Conservation (phyloP, 495 filamentous ascomycete species). For the Halenospora varia region DNA sequence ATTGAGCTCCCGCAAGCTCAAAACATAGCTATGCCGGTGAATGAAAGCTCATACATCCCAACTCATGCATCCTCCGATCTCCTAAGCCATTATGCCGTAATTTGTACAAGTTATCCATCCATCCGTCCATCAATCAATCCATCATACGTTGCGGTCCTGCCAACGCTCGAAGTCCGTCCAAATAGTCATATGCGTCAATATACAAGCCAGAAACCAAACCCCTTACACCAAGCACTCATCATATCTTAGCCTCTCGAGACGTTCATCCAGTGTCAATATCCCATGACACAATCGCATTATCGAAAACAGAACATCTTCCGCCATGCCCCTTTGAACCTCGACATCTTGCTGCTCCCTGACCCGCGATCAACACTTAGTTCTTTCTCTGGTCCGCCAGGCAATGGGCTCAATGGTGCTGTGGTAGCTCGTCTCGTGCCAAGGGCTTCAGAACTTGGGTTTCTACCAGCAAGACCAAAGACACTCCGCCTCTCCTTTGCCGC, state of each 20-base stretch:
- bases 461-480: neutral
- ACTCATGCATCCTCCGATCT: too few relatives aligned
- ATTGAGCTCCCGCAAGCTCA: too few relatives aligned
- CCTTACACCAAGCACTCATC: neutral
- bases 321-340: conserved; percentile 34
- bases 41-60: too few relatives aligned
- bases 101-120: too few relatives aligned
- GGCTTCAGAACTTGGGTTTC: neutral
- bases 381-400: conserved; percentile 35
- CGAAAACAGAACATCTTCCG: conserved; percentile 48
- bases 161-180: too few relatives aligned
- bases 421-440: conserved; percentile 30
- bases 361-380: conserved; percentile 30
- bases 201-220: too few relatives aligned
- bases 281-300: too few relatives aligned
- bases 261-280: neutral
- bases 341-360: conserved; percentile 21
- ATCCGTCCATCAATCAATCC: too few relatives aligned
- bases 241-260: neutral
- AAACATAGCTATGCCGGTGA: too few relatives aligned
- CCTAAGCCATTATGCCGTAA: too few relatives aligned
- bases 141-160: too few relatives aligned
- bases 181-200: too few relatives aligned
- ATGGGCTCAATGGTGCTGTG: conserved; percentile 28
- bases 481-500: neutral